phyloP scores from a whole-genome alignment of 352 stramenopile species.

The Globisporangium sylvaticum region DNA sequence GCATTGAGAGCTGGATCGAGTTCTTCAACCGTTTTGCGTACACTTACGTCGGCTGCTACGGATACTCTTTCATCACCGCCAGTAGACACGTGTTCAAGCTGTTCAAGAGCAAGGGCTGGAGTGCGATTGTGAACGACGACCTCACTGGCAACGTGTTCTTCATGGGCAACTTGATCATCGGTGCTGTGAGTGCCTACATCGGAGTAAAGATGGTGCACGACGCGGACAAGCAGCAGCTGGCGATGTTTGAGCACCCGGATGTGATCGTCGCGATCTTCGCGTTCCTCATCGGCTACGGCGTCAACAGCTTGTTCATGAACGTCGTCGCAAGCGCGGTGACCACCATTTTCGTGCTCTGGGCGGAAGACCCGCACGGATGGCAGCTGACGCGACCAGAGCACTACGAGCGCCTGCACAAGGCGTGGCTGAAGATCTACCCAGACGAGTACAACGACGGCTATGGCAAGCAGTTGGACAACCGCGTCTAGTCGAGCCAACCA shows the following conservation, averaged over 20 bases:
- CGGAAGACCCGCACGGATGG: constrained; percentile 75
- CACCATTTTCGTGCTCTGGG: constrained; percentile 83
- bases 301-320: constrained; percentile 75
- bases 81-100: constrained; percentile 78
- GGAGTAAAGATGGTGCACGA: constrained; percentile 47
- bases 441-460: constrained; percentile 83
- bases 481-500: constrained; percentile 13
- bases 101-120: constrained; percentile 81
- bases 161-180: constrained; percentile 76
- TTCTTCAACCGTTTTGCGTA: constrained; percentile 91
- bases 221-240: constrained; percentile 42
- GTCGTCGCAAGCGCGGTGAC: constrained; percentile 73
- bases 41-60: constrained; percentile 85
- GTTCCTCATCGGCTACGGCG: constrained; percentile 69
- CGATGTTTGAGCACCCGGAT: constrained; percentile 65
- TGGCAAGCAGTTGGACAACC: constrained; percentile 47
- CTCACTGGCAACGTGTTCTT: constrained; percentile 84
- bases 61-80: constrained; percentile 79
- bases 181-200: constrained; percentile 60
- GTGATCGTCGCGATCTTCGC: constrained; percentile 64
- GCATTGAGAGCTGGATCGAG: constrained; percentile 81
- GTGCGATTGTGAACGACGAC: constrained; percentile 87
- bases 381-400: constrained; percentile 66
- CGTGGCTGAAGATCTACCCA: constrained; percentile 79
- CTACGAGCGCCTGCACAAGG: constrained; percentile 66